These are phyloP conservation scores for Cordyceps javanica DNA, from an alignment of 2,329 filamentous ascomycete species.

Conservation along the genomic window DNA sequence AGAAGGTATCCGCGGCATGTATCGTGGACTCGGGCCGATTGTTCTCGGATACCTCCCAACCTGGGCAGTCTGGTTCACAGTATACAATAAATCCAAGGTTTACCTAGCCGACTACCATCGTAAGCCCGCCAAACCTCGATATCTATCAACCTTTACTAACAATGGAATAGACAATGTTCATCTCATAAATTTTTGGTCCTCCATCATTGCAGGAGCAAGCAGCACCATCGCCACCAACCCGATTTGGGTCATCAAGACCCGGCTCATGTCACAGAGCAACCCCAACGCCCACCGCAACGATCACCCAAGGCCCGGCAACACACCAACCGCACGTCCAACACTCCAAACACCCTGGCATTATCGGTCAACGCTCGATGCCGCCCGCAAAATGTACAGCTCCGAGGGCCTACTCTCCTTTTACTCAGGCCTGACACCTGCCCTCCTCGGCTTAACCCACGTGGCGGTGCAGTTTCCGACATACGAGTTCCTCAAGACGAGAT, in stretches of 20 bases:
- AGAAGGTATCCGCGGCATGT: conserved; percentile 85
- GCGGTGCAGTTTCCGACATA: conserved; percentile 97
- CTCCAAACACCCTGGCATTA: conserved; percentile 83
- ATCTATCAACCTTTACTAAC: conserved; percentile 10
- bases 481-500: conserved; percentile 83
- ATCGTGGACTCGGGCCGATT: conserved; percentile 89
- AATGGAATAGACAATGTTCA: conserved; percentile 59
- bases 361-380: conserved; percentile 80
- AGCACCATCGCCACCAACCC: conserved; percentile 94
- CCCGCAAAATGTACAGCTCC: conserved; percentile 87
- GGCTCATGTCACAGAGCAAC: conserved; percentile 88
- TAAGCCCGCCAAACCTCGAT: conserved; percentile 36
- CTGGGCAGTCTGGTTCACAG: conserved; percentile 96
- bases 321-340: conserved; percentile 47
- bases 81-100: conserved; percentile 85
- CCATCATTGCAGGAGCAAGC: conserved; percentile 82
- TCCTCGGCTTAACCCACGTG: conserved; percentile 88
- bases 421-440: conserved; percentile 84
- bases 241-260: conserved; percentile 99
- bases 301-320: conserved; percentile 45
- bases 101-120: conserved; percentile 62
- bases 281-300: conserved; percentile 35
- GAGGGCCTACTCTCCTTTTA: conserved; percentile 92
- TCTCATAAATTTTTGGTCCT: conserved; percentile 79
- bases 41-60: conserved; percentile 93